Evolutionary conservation across 2,329 filamentous ascomycete species (phyloP).

Genomic region (Meredithiella fracta): DNA sequence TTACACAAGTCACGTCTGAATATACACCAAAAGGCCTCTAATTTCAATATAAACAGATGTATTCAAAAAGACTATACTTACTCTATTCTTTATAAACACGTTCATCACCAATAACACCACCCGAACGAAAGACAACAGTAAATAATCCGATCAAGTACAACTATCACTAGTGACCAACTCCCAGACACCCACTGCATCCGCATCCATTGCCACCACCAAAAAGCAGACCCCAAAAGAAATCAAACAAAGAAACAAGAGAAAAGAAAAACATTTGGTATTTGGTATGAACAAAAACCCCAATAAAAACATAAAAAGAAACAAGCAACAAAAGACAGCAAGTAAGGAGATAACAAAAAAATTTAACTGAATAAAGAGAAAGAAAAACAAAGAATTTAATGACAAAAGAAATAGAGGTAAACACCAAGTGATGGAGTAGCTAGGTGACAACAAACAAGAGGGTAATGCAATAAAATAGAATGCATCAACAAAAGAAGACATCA

Average conservation of each 20-base stretch:
- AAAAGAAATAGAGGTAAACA: not conserved
- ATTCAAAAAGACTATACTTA: not conserved
- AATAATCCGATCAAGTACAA: not conserved
- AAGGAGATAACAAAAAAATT: not conserved
- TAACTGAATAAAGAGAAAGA: conserved; percentile 3
- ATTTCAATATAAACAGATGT: too few species aligned
- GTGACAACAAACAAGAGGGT: too few species aligned
- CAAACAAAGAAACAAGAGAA: conserved; percentile 5
- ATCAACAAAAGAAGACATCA: not conserved
- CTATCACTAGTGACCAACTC: not conserved
- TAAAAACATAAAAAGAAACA: conserved; percentile 3
- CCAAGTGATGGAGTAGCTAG: not conserved
- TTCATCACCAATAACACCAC: not conserved
- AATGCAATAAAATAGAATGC: not conserved
- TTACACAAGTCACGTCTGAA: too few species aligned
- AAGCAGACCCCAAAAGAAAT: not conserved
- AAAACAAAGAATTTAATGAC: conserved; percentile 4
- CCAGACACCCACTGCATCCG: not conserved
- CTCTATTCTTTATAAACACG: not conserved
- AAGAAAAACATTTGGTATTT: conserved; percentile 5
- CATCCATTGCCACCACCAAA: not conserved
- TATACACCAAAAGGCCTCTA: too few species aligned
- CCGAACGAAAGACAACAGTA: not conserved
- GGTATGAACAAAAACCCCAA: not conserved
- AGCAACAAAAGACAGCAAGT: conserved; percentile 6